phyloP scores from a whole-genome alignment of 2,329 filamentous ascomycete species.

The Talaromyces sp. region DNA sequence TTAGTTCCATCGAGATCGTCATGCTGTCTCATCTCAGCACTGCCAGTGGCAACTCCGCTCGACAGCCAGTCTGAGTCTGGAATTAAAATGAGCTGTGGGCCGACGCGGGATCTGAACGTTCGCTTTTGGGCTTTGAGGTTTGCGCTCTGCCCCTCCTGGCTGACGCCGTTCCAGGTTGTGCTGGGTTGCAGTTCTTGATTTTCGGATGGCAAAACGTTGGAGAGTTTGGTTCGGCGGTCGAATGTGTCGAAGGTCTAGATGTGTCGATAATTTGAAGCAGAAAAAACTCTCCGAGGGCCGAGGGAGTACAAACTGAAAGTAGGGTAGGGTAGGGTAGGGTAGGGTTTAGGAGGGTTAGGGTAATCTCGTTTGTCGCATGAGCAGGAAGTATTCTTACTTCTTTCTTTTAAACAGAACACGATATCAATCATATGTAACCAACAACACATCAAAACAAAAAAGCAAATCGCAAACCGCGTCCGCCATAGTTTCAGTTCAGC shows the following conservation, averaged over 20 bases:
- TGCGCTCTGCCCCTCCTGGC: neutral
- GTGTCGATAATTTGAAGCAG: neutral
- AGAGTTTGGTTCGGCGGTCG: neutral
- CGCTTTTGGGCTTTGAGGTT: too few relatives aligned
- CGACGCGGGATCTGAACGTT: constrained; percentile 1
- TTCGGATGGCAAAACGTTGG: neutral
- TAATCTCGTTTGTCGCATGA: neutral
- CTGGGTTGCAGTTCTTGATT: neutral
- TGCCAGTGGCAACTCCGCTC: too few relatives aligned
- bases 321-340: neutral
- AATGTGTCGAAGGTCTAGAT: neutral
- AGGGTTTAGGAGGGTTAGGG: neutral
- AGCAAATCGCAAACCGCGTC: neutral
- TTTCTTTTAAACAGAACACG: neutral
- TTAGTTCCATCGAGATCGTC: neutral
- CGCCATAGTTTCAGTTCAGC: neutral
- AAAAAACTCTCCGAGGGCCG: neutral
- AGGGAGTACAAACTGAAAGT: neutral
- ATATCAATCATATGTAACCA: neutral
- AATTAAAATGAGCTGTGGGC: constrained; percentile 6
- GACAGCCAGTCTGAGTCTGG: too few relatives aligned
- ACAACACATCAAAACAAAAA: neutral
- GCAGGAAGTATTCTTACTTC: neutral
- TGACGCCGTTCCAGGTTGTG: neutral
- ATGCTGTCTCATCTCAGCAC: neutral